phyloP scores from a whole-genome alignment of 1,139 yeast genomes.

The Candida sanyaensis region DNA sequence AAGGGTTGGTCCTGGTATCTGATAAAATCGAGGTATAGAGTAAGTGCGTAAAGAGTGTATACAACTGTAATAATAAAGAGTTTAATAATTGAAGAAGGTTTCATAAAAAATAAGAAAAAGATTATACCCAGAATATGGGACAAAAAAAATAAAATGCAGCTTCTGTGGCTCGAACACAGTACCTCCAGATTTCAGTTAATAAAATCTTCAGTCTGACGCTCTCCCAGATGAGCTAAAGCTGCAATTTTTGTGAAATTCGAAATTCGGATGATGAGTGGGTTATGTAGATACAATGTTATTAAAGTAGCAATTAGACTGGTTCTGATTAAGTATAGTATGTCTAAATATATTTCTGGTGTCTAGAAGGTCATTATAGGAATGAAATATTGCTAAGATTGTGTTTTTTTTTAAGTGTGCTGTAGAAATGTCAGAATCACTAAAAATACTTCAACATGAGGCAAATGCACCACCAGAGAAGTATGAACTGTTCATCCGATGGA shows the following conservation, averaged over 20 bases:
- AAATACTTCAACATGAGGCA: no score
- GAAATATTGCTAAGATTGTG: no score
- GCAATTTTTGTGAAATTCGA: slow-evolving; percentile 39
- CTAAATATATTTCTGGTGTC: no score
- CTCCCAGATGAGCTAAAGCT: slow-evolving; percentile 51
- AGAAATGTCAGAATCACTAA: no score
- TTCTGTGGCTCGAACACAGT: slow-evolving; percentile 43
- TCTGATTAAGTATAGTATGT: no score
- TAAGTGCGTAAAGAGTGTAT: not conserved
- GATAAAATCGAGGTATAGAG: slow-evolving; percentile 43
- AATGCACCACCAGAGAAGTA: no score
- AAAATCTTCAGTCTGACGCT: no score
- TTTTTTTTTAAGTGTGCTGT: no score
- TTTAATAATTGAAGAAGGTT: not conserved
- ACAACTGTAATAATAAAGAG: not conserved
- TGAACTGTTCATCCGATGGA: no score
- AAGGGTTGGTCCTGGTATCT: slow-evolving; percentile 63
- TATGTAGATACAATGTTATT: no score
- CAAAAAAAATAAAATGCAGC: slow-evolving; percentile 52
- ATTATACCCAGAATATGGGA: not conserved
- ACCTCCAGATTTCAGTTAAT: slow-evolving; percentile 64
- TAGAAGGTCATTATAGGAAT: no score
- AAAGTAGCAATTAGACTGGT: slow-evolving; percentile 9
- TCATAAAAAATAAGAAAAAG: not conserved
- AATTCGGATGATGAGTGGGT: slow-evolving; percentile 17